These are phyloP conservation scores for Pleurotus djamor DNA, from an alignment of 768 basidiomycete species.

Conservation along the genomic window DNA sequence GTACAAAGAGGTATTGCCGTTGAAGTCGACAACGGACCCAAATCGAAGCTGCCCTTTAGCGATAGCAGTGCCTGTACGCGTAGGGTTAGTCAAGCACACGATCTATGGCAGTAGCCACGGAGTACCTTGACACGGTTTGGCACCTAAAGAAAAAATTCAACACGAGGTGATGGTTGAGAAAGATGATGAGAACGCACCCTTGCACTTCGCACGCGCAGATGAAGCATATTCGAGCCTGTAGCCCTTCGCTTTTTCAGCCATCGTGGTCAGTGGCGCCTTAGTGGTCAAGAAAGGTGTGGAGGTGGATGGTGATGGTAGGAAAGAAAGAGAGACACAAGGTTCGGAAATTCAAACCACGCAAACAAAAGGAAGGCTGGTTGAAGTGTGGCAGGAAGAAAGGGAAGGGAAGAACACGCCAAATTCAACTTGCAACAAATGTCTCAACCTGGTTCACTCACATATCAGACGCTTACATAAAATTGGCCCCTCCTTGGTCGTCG, in stretches of 20 bases:
- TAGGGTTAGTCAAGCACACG: constrained; percentile 9
- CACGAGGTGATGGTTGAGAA: constrained; percentile 18
- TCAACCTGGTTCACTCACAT: background rate
- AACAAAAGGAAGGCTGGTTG: background rate
- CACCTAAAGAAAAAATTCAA: constrained; percentile 42
- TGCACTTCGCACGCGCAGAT: constrained; percentile 72
- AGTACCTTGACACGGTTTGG: constrained; percentile 74
- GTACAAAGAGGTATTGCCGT: constrained; percentile 68
- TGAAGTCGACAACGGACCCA: constrained; percentile 73
- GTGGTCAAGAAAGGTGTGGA: background rate
- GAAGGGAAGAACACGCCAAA: constrained; percentile 1
- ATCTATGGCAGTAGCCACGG: background rate
- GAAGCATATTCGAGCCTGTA: constrained; percentile 80
- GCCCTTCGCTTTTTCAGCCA: constrained; percentile 54
- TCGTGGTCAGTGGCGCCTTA: constrained; percentile 11
- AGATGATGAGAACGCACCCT: constrained; percentile 49
- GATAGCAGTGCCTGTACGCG: constrained; percentile 59
- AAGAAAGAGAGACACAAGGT: background rate
- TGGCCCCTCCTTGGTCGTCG: background rate
- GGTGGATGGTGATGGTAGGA: background rate
- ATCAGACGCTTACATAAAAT: constrained; percentile 4
- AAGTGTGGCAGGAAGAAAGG: background rate
- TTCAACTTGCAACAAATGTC: constrained; percentile 2
- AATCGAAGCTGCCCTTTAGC: constrained; percentile 71
- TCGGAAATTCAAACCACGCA: background rate